These are phyloP conservation scores for Neofusicoccum kwambonambiense DNA, from an alignment of 2,329 filamentous ascomycete species.

Conservation along the genomic window DNA sequence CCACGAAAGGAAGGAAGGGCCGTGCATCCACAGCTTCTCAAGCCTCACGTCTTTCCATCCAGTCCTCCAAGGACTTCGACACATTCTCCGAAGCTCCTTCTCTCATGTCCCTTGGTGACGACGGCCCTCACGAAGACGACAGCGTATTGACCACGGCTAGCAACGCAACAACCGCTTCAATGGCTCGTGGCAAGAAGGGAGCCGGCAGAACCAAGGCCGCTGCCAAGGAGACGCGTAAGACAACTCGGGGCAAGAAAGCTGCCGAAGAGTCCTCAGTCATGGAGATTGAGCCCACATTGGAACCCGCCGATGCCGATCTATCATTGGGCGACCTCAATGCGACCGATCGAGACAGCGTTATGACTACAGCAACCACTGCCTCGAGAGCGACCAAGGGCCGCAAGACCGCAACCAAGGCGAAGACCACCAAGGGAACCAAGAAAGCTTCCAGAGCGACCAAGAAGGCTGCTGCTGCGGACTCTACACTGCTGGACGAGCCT, in stretches of 20 bases:
- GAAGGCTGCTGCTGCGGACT: slow-evolving; percentile 31
- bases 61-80: slow-evolving; percentile 42
- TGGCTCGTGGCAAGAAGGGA: slow-evolving; percentile 28
- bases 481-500: neutral
- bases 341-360: slow-evolving; percentile 57
- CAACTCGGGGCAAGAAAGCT: slow-evolving; percentile 33
- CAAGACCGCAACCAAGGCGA: slow-evolving; percentile 50
- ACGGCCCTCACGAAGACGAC: slow-evolving; percentile 54
- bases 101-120: slow-evolving; percentile 41
- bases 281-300: slow-evolving; percentile 1
- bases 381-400: slow-evolving; percentile 31
- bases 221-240: slow-evolving; percentile 51
- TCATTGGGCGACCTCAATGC: slow-evolving; percentile 20
- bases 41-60: slow-evolving; percentile 61
- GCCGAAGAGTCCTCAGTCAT: slow-evolving; percentile 25
- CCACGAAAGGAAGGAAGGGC: slow-evolving; percentile 38
- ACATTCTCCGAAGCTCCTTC: slow-evolving; percentile 45
- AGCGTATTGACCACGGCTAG: slow-evolving; percentile 51
- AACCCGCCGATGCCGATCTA: neutral
- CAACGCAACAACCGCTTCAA: slow-evolving; percentile 42
- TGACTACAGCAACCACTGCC: slow-evolving; percentile 44
- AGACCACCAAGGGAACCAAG: slow-evolving; percentile 24
- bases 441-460: slow-evolving; percentile 32
- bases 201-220: slow-evolving; percentile 43
- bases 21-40: slow-evolving; percentile 56